phyloP scores from a whole-genome alignment of 305 asterid species.

The Nicotiana rustica region DNA sequence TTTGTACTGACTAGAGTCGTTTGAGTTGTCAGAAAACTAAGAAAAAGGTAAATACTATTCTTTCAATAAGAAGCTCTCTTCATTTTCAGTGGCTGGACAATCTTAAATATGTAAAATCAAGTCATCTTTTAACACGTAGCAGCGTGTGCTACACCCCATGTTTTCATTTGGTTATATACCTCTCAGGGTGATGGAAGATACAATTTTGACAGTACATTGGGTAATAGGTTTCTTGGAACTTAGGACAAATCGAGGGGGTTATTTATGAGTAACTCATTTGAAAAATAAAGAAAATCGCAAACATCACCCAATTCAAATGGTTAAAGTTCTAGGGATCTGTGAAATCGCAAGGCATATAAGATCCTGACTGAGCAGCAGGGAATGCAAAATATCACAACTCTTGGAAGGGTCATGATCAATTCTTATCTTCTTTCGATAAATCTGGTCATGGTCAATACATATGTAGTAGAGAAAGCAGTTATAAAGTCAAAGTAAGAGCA shows the following conservation, averaged over 20 bases:
- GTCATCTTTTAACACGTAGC: neutral
- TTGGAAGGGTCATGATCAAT: neutral
- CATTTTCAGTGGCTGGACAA: neutral
- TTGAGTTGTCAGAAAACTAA: neutral
- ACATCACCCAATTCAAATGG: neutral
- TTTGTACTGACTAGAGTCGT: neutral
- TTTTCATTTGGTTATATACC: neutral
- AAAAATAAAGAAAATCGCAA: neutral
- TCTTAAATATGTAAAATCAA: no score
- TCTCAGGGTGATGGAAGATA: neutral
- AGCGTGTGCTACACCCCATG: neutral
- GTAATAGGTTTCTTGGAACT: neutral
- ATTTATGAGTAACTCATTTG: neutral
- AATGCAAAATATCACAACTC: neutral
- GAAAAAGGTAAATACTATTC: neutral
- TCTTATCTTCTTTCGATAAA: neutral
- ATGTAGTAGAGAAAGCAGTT: neutral
- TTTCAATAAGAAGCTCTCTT: conserved; percentile 5
- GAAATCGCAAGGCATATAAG: neutral
- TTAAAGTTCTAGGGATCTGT: neutral
- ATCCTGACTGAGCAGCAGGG: neutral
- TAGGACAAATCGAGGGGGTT: neutral
- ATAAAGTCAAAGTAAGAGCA: neutral
- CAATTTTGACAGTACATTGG: neutral
- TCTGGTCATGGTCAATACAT: neutral